Evolutionary conservation across 805 yeast genomes (phyloP).

Genomic region (fission yeast (Schizosaccharomyces pombe)): DNA sequence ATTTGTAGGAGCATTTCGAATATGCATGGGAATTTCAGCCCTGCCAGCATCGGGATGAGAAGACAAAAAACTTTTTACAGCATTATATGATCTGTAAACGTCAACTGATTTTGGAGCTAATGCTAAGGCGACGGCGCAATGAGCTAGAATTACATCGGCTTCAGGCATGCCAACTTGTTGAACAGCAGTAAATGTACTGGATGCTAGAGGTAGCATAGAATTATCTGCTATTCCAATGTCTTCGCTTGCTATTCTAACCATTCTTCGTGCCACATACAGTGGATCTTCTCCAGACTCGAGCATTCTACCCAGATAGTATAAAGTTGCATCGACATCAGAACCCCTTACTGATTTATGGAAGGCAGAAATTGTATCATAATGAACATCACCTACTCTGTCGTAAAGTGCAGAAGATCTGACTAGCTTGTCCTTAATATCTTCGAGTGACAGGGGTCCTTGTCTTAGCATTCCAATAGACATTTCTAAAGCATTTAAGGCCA

Average conservation of each 20-base stretch:
- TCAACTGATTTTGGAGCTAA: conserved; percentile 67
- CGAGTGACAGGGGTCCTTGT: conserved; percentile 10
- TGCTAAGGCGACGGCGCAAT: conserved; percentile 79
- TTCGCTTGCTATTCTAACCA: conserved; percentile 88
- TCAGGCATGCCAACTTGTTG: conserved; percentile 89
- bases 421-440: conserved; percentile 10
- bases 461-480: conserved; percentile 16
- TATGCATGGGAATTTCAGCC: conserved; percentile 41
- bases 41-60: conserved; percentile 32
- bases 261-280: conserved; percentile 61
- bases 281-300: conserved; percentile 87
- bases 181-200: conserved; percentile 64
- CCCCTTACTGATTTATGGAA: conserved; percentile 88
- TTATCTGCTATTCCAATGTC: conserved; percentile 79
- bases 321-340: conserved; percentile 66
- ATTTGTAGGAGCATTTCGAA: conserved; percentile 83
- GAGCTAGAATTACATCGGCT: conserved; percentile 69
- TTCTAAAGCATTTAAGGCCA: conserved; percentile 61
- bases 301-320: conserved; percentile 74
- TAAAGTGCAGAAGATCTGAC: conserved; percentile 25
- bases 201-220: conserved; percentile 61
- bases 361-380: conserved; percentile 87
- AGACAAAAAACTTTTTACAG: conserved; percentile 34
- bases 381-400: conserved; percentile 74
- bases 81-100: conserved; percentile 57